Percentiles rank a stretch among this genome's conserved stretches.
Conservation (phyloP, 164 flowering plant genomes). For the Vitis riparia region DNA sequence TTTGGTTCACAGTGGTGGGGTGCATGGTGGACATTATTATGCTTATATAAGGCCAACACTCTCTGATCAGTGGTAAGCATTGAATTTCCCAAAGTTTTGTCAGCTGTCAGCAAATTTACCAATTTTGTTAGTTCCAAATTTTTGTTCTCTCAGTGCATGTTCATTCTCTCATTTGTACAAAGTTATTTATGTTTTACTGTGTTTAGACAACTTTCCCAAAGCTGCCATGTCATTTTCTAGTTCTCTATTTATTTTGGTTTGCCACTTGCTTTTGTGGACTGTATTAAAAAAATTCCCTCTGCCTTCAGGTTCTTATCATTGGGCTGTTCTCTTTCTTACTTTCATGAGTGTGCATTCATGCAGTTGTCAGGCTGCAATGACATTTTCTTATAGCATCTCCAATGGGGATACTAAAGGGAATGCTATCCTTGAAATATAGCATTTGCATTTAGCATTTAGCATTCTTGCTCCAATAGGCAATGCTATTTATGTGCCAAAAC, state of each 20-base stretch:
- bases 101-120: not conserved
- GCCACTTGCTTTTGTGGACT: too few species aligned
- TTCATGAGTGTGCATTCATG: too few species aligned
- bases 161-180: not conserved
- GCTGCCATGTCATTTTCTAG: not conserved
- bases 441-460: too few species aligned
- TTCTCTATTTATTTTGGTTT: not conserved
- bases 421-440: too few species aligned
- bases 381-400: too few species aligned
- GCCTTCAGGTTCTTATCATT: too few species aligned
- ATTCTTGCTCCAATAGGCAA: too few species aligned
- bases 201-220: not conserved
- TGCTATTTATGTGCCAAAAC: too few species aligned
- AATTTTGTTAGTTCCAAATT: not conserved
- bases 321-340: too few species aligned
- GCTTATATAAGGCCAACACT: constrained; percentile 44
- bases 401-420: too few species aligned
- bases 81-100: not conserved
- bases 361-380: too few species aligned
- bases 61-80: constrained; percentile 36
- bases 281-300: too few species aligned
- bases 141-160: not conserved
- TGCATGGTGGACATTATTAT: constrained; percentile 43
- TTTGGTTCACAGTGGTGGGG: constrained; percentile 39
- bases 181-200: not conserved